Evolutionary conservation across 2,329 filamentous ascomycete species (phyloP).

Genomic region (Alternaria dauci): DNA sequence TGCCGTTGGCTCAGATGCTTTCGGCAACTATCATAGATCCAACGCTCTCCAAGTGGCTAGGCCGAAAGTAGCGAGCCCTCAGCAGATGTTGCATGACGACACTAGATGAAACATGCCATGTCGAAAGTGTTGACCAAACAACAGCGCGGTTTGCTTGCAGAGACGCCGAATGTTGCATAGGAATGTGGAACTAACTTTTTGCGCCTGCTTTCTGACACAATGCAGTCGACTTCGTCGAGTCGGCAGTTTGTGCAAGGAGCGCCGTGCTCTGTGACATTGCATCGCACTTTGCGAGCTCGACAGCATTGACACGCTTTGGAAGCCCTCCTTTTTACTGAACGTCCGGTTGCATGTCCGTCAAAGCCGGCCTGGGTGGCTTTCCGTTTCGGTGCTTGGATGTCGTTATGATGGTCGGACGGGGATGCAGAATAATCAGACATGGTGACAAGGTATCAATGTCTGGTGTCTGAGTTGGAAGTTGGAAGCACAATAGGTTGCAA

Average conservation of each 20-base stretch:
- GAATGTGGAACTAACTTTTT: constrained; percentile 72
- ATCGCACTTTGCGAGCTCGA: constrained; percentile 87
- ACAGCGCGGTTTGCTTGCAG: constrained; percentile 14
- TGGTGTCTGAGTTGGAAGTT: constrained; percentile 20
- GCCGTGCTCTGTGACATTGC: constrained; percentile 87
- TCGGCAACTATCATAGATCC: constrained; percentile 26
- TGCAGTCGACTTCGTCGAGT: constrained; percentile 79
- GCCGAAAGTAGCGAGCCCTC: constrained; percentile 21
- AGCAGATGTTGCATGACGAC: constrained; percentile 36
- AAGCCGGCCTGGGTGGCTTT: constrained; percentile 66
- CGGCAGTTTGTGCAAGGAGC: constrained; percentile 88
- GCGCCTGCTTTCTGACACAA: constrained; percentile 75
- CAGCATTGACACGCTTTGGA: constrained; percentile 91
- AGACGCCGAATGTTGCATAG: constrained; percentile 36
- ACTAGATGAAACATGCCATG: constrained; percentile 16
- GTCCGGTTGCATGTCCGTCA: constrained; percentile 56
- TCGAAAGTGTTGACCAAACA: constrained; percentile 18
- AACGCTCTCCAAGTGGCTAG: constrained; percentile 33
- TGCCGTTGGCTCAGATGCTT: constrained; percentile 16
- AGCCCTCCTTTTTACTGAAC: constrained; percentile 81
- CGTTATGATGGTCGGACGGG: constrained; percentile 44
- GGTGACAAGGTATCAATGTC: constrained; percentile 28
- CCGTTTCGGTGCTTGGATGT: constrained; percentile 60
- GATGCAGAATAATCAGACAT: constrained; percentile 52
- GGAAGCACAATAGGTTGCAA: constrained; percentile 23